Percentiles rank a stretch among this genome's conserved stretches.
phyloP scores from a whole-genome alignment of 2,329 filamentous ascomycete species.

The Raffaelea deltoideospora region DNA sequence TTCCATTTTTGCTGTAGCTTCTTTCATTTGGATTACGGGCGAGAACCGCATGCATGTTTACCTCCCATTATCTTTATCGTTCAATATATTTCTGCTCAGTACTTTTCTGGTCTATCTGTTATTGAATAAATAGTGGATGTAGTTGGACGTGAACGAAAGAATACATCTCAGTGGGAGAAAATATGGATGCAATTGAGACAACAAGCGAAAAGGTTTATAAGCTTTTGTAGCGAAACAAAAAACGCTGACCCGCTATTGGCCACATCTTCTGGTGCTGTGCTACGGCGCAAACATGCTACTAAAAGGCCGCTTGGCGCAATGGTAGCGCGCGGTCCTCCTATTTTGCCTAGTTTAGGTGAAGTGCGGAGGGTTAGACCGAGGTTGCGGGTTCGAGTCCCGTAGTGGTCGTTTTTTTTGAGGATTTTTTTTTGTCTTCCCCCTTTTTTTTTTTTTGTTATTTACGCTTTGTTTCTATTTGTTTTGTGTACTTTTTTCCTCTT shows the following conservation, averaged over 20 bases:
- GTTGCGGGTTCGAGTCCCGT: constrained; percentile 14
- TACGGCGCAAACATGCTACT: constrained; percentile 1
- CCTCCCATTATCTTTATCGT: no score
- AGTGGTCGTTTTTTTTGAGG: constrained; percentile 9
- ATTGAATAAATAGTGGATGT: no score
- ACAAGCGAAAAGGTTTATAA: constrained; percentile 6
- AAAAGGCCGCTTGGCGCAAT: constrained; percentile 13
- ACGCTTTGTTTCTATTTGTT: not conserved
- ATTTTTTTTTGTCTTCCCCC: constrained; percentile 1
- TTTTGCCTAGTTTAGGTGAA: constrained; percentile 8
- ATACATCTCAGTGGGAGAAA: no score
- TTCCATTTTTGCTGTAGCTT: no score
- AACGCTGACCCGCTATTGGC: constrained; percentile 9
- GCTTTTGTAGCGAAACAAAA: not conserved
- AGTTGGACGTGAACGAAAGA: no score
- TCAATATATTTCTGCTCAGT: no score
- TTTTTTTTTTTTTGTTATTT: not conserved
- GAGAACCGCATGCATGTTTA: no score
- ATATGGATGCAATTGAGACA: no score
- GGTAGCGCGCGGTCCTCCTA: constrained; percentile 14
- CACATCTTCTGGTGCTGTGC: constrained; percentile 4
- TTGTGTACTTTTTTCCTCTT: not conserved
- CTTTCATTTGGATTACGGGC: no score
- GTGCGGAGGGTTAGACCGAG: constrained; percentile 10
- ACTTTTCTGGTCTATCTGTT: no score